Base-by-base conservation (phyloP, 257 asterid species). In the Nicotiana tomentosiformis region DNA sequence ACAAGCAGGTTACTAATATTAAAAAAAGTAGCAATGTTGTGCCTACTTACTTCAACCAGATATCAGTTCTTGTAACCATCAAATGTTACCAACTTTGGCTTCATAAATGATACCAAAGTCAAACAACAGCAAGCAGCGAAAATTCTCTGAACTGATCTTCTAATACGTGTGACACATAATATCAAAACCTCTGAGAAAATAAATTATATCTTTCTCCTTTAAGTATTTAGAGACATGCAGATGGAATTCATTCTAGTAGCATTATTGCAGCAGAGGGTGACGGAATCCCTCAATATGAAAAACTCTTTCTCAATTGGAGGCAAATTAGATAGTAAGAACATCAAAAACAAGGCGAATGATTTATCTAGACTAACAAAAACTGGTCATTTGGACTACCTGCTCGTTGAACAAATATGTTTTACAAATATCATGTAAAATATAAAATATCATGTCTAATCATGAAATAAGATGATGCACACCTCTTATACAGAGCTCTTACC, bases 401-500 rank as follows among this genome's bases (percentile, higher is more conserved):
- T 51, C 5, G 43, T 49, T 51, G 23, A 51, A 74, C 58, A 74
- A 49, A 53, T 49, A 74, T 49, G 15, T 17, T 58, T 17, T 58
- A 58, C 26, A 18, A 26, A 51, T 74, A 74, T 51, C 61, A 74
- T 2, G 14, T 66, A 32, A 66, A 66, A 16, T 66, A 66, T 32
- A 16, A 0, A 23, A 23, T 23, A 23, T 23, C 26, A 23, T 23
- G 26, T 23, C 26, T 23, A 23, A 23, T 23, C 26, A 23, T 23
- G 26, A 23, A 23, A 23, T 23, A 23, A 23, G 26, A 23, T 23
- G 26, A 0, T 23, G 26, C 26, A 23, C 26, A 23, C 26, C 26
- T 23, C 26, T 23, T 23, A 23, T 23, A 23, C 64, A 76, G 23
- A 51, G 60, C 16, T 76, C 64, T 86, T 87, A 94, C 99, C 94